Evolutionary conservation across 148 eudicot species (phyloP).

Genomic region (Rheum nobile): DNA sequence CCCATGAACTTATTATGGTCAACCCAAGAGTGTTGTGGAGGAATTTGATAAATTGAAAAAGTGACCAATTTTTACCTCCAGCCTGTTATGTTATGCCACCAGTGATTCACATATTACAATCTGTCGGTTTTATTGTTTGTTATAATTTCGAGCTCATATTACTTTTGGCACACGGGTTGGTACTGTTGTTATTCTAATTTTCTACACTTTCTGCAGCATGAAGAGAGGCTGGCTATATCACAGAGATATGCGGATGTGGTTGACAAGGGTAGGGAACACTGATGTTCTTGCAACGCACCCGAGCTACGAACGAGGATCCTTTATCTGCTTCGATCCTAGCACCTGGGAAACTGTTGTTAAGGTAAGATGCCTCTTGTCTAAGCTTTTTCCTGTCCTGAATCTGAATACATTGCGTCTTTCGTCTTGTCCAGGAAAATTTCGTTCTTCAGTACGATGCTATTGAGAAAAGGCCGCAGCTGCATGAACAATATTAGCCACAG

Average conservation of each 20-base stretch:
- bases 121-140: not conserved
- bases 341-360: constrained; percentile 76
- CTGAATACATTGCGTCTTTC: not conserved
- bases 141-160: not conserved
- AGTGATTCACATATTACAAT: too few species aligned
- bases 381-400: not conserved
- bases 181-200: too few species aligned
- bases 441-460: constrained; percentile 55
- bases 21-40: too few species aligned
- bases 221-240: constrained; percentile 86
- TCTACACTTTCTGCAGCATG: constrained; percentile 35
- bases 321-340: constrained; percentile 70
- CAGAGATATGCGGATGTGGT: constrained; percentile 65
- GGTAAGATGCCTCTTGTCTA: constrained; percentile 24
- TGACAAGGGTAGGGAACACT: constrained; percentile 44
- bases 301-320: constrained; percentile 72
- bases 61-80: too few species aligned
- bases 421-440: constrained; percentile 59
- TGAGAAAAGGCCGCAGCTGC: constrained; percentile 72
- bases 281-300: constrained; percentile 71
- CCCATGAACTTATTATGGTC: too few species aligned
- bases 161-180: not conserved
- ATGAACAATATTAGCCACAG: constrained; percentile 27
- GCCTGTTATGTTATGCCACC: too few species aligned
- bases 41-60: too few species aligned